Evolutionary conservation across 768 basidiomycete genomes (phyloP).

Genomic region (Hemileccinum rubropunctum): DNA sequence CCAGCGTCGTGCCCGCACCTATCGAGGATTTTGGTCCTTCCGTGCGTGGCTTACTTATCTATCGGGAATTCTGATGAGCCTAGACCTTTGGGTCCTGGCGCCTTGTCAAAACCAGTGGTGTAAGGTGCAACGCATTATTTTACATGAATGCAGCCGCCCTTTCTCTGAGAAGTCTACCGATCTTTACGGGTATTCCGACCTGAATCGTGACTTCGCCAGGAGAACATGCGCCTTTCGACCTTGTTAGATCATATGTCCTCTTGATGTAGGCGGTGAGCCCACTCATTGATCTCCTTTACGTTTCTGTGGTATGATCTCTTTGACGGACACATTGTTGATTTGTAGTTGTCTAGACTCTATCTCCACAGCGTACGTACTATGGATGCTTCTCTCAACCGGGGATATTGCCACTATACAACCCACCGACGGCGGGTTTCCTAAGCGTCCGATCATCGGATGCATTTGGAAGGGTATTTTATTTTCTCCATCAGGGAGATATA

Average conservation of each 20-base stretch:
- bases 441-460: conserved; percentile 18
- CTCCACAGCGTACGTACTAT: conserved; percentile 20
- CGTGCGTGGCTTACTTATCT: background rate
- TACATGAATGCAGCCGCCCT: conserved; percentile 1
- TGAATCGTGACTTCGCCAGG: background rate
- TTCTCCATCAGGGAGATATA: conserved; percentile 13
- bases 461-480: conserved; percentile 7
- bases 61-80: background rate
- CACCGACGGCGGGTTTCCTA: conserved; percentile 14
- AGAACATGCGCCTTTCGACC: conserved; percentile 1
- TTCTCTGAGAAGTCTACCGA: conserved; percentile 6
- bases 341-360: conserved; percentile 9
- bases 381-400: conserved; percentile 11
- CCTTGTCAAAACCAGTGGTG: background rate
- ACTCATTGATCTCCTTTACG: conserved; percentile 13
- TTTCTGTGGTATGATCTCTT: conserved; percentile 4
- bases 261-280: conserved; percentile 5
- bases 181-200: conserved; percentile 4
- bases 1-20: background rate
- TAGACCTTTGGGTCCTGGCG: background rate
- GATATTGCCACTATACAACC: conserved; percentile 4
- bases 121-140: background rate
- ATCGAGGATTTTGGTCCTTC: background rate
- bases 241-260: background rate
- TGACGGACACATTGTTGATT: conserved; percentile 6